Evolutionary conservation across 2,329 filamentous ascomycete genomes (phyloP).

Genomic region (Elsinoe arachidis): DNA sequence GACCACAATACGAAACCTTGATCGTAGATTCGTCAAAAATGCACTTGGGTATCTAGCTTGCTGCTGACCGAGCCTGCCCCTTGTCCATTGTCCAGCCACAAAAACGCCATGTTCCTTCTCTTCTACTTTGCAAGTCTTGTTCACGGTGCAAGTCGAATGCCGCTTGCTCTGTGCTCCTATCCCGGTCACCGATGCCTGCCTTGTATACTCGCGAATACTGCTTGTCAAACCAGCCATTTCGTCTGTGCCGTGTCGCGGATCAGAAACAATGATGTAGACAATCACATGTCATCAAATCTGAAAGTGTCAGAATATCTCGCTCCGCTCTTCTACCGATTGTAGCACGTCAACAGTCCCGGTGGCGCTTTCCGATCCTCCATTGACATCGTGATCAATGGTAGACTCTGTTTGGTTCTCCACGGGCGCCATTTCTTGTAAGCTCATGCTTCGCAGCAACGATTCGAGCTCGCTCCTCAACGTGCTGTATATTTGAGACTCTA

Average conservation of each 20-base stretch:
- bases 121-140: not conserved
- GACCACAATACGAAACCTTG: slow-evolving; percentile 10
- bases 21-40: slow-evolving; percentile 7
- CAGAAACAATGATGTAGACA: slow-evolving; percentile 2
- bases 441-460: slow-evolving; percentile 8
- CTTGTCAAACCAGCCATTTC: too few relatives aligned
- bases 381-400: not conserved
- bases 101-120: slow-evolving; percentile 12
- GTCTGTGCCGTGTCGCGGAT: slow-evolving; percentile 5
- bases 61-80: not conserved
- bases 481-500: slow-evolving; percentile 7
- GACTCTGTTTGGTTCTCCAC: not conserved
- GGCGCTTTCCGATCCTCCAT: slow-evolving; percentile 1
- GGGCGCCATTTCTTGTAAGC: slow-evolving; percentile 8
- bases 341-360: not conserved
- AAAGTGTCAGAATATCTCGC: slow-evolving; percentile 6
- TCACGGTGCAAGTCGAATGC: not conserved
- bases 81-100: slow-evolving; percentile 5
- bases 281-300: not conserved
- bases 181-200: slow-evolving; percentile 3
- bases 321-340: slow-evolving; percentile 9
- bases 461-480: slow-evolving; percentile 9
- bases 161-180: not conserved
- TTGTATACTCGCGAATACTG: too few relatives aligned
- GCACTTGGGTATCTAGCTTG: slow-evolving; percentile 8